phyloP scores from a whole-genome alignment of 805 yeast species.

The Saccharomycopsis oosterbeekiorum region DNA sequence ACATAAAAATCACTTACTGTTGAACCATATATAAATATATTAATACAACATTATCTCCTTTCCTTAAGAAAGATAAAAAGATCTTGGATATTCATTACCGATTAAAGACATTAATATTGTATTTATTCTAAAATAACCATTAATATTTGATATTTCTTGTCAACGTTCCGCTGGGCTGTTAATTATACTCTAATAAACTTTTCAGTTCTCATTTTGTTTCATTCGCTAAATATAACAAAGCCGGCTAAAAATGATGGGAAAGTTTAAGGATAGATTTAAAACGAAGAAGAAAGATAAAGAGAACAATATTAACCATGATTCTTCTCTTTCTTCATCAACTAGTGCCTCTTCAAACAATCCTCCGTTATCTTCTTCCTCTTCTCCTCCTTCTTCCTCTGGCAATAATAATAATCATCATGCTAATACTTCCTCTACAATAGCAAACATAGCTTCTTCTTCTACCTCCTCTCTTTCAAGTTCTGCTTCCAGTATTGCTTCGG shows the following conservation, averaged over 20 bases:
- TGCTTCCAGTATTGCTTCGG: constrained; percentile 4
- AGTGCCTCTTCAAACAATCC: not conserved
- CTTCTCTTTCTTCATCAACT: not conserved
- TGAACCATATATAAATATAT: too few species aligned
- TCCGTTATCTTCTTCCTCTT: not conserved
- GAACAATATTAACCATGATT: not conserved
- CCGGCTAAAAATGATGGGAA: constrained; percentile 17
- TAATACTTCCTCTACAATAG: not conserved
- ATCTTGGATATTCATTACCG: too few species aligned
- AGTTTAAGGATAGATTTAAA: constrained; percentile 18
- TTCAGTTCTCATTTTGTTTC: too few species aligned
- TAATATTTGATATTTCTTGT: too few species aligned
- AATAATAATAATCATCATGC: not conserved
- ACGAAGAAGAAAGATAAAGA: constrained; percentile 16
- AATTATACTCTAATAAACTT: too few species aligned
- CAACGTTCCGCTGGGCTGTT: too few species aligned
- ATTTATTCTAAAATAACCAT: too few species aligned
- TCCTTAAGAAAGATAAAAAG: too few species aligned
- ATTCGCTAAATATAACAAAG: too few species aligned
- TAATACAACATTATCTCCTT: too few species aligned
- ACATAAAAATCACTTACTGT: too few species aligned
- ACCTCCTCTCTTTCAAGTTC: not conserved
- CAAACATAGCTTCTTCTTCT: not conserved
- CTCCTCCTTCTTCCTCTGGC: not conserved
- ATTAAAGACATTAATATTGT: too few species aligned